phyloP scores from a whole-genome alignment of 257 asterid species.

The Solanum gandarillasii region DNA sequence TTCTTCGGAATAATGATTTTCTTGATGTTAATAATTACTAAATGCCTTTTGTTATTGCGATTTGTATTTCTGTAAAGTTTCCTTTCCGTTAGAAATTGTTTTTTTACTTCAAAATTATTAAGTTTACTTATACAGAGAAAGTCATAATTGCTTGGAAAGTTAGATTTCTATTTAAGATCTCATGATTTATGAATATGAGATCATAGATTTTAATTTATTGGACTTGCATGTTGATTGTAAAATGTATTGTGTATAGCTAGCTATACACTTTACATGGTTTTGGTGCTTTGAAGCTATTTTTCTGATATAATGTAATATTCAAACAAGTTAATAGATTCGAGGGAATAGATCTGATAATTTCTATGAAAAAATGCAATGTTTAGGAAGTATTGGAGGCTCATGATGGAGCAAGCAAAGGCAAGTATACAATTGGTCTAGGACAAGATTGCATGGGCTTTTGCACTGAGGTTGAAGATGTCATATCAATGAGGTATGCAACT shows the following conservation, averaged over 20 bases:
- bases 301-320: background rate
- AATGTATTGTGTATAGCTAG: background rate
- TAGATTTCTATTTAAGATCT: background rate
- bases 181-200: background rate
- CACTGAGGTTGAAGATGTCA: slow-evolving; percentile 94
- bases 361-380: background rate
- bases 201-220: background rate
- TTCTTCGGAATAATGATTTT: background rate
- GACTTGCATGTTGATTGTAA: background rate
- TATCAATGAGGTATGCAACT: slow-evolving; percentile 76
- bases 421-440: slow-evolving; percentile 98
- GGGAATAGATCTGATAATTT: background rate
- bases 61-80: background rate
- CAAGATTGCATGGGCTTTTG: slow-evolving; percentile 99
- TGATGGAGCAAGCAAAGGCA: slow-evolving; percentile 99
- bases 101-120: background rate
- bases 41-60: background rate
- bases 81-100: background rate
- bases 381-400: slow-evolving; percentile 92
- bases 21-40: background rate
- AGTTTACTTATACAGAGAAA: background rate
- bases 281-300: background rate
- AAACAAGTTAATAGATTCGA: background rate
- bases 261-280: background rate
- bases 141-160: background rate